Evolutionary conservation across 2,329 filamentous ascomycete genomes (phyloP).

Genomic region (Acephala macrosclerotiorum): DNA sequence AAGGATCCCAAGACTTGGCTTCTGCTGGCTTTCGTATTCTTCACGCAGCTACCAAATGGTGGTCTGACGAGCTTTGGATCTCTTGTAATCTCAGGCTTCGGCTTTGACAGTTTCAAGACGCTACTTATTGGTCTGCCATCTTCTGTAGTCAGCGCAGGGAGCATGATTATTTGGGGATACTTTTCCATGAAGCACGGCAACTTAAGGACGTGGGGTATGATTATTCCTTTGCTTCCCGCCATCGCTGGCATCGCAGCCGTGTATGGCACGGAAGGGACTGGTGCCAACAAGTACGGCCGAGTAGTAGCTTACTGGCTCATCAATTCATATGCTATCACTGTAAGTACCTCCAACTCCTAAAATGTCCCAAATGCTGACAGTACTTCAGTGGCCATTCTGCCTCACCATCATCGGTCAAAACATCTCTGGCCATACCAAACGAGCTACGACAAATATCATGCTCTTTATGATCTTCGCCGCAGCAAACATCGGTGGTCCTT

Average conservation of each 20-base stretch:
- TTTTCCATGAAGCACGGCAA: conserved; percentile 16
- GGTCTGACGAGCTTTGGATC: conserved; percentile 14
- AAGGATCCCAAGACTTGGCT: conserved; percentile 7
- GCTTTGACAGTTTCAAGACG: conserved; percentile 12
- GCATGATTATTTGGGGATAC: conserved; percentile 16
- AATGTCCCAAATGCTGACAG: background rate
- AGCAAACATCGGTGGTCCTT: conserved; percentile 12
- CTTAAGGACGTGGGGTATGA: conserved; percentile 12
- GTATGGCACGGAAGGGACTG: conserved; percentile 11
- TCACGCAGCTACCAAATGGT: conserved; percentile 12
- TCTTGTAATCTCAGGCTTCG: conserved; percentile 7
- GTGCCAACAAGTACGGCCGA: conserved; percentile 12
- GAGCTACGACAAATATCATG: conserved; percentile 11
- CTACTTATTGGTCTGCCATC: conserved; percentile 14
- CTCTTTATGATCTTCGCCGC: conserved; percentile 13
- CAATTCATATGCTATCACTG: conserved; percentile 13
- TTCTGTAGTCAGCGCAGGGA: conserved; percentile 11
- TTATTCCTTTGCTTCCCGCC: conserved; percentile 7
- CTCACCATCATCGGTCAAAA: conserved; percentile 13
- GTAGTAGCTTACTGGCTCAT: conserved; percentile 15
- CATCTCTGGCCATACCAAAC: conserved; percentile 9
- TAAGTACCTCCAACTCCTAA: background rate
- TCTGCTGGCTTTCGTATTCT: conserved; percentile 10
- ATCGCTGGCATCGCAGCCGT: conserved; percentile 13
- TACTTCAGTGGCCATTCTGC: conserved; percentile 12